Conservation (phyloP, 352 stramenopile genomes). For the Phytopythium vexans region DNA sequence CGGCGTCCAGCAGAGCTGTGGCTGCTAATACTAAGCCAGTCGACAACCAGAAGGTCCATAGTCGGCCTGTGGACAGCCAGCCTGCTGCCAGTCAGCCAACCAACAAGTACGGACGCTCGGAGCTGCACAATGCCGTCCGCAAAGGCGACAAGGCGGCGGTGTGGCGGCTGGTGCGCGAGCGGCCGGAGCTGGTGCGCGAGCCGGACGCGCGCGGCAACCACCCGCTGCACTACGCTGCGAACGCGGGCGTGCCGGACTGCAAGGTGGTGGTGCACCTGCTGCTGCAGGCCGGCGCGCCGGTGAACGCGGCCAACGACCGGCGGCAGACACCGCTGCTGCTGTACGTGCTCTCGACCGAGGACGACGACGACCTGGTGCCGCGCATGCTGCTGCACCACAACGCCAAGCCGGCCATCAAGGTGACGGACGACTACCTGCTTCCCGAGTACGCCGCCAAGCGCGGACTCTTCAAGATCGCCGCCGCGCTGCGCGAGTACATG, state of each 20-base stretch:
- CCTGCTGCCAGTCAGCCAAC: neutral
- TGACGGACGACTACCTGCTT: constrained; percentile 43
- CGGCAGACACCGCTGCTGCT: constrained; percentile 50
- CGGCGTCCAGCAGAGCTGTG: no score
- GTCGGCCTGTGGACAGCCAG: no score
- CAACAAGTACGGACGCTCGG: constrained; percentile 43
- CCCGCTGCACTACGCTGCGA: constrained; percentile 57
- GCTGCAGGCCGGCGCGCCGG: constrained; percentile 41
- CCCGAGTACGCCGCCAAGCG: constrained; percentile 38
- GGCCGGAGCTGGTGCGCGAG: constrained; percentile 33
- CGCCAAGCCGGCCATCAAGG: constrained; percentile 39
- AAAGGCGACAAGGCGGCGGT: constrained; percentile 42
- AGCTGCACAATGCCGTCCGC: constrained; percentile 48
- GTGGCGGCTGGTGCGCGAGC: constrained; percentile 20
- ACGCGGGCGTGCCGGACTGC: constrained; percentile 24
- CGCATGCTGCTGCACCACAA: constrained; percentile 51
- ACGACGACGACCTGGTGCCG: constrained; percentile 42
- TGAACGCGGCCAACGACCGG: constrained; percentile 50
- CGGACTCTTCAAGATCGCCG: constrained; percentile 40
- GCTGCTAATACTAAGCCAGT: no score
- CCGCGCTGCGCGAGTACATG: constrained; percentile 50
- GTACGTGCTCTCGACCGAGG: constrained; percentile 49
- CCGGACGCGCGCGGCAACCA: constrained; percentile 52
- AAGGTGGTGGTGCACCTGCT: constrained; percentile 40
- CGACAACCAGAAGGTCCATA: no score